phyloP scores from a whole-genome alignment of 2,329 filamentous ascomycete genomes.

The Aspergillus udagawae region DNA sequence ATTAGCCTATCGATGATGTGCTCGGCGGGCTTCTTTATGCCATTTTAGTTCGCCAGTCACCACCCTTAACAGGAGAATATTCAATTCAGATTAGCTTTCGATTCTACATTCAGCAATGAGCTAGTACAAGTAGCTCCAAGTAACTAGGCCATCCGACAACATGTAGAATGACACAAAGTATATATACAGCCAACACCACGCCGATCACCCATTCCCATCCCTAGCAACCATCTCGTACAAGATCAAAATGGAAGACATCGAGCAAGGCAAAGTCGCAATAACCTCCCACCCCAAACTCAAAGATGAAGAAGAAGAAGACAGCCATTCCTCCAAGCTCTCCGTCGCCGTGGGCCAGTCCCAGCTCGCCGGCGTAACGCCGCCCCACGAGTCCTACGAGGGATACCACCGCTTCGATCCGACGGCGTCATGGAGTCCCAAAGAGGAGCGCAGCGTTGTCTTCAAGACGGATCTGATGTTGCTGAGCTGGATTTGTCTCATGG shows the following conservation, averaged over 20 bases:
- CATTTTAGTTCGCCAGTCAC: conserved; percentile 11
- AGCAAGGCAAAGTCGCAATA: conserved; percentile 15
- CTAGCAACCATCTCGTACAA: background rate
- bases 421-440: conserved; percentile 29
- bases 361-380: conserved; percentile 23
- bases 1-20: conserved; percentile 17
- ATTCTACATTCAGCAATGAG: background rate
- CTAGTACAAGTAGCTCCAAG: background rate
- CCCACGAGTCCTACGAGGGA: conserved; percentile 27
- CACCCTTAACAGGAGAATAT: background rate
- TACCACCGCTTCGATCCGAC: conserved; percentile 23
- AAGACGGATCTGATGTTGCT: conserved; percentile 37
- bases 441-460: conserved; percentile 45
- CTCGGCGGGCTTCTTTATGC: conserved; percentile 18
- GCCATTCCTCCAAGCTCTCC: conserved; percentile 10
- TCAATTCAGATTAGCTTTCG: background rate
- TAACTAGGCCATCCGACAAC: background rate
- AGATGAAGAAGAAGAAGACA: conserved; percentile 2
- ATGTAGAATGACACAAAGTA: background rate
- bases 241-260: conserved; percentile 17
- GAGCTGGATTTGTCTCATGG: conserved; percentile 21
- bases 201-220: background rate
- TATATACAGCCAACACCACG: background rate
- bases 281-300: background rate
- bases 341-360: conserved; percentile 21